Percentiles rank a stretch among this genome's conserved stretches.
Evolutionary conservation across 805 yeast species (phyloP).

Genomic region (Metschnikowia kofuensis): DNA sequence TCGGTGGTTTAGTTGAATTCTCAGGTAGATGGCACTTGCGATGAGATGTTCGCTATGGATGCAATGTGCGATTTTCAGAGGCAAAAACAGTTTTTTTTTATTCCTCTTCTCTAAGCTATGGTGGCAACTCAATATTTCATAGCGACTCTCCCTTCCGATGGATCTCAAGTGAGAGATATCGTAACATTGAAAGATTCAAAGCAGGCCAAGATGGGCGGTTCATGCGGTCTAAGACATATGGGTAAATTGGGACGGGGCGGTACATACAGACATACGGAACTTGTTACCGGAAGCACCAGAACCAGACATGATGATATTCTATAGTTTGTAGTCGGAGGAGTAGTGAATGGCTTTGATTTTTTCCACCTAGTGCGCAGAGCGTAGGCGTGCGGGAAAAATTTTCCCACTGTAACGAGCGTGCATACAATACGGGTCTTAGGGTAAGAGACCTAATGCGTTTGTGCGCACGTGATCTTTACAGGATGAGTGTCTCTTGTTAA

Average conservation of each 20-base stretch:
- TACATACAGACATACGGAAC: conserved; percentile 98
- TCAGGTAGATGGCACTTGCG: too few relatives aligned
- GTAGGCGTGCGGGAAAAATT: conserved; percentile 21
- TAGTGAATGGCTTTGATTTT: conserved; percentile 15
- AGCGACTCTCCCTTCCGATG: too few relatives aligned
- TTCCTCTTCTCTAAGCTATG: too few relatives aligned
- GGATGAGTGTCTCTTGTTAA: neutral
- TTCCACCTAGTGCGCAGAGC: conserved; percentile 17
- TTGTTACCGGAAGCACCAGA: conserved; percentile 99
- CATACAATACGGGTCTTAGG: conserved; percentile 11
- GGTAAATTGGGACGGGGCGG: conserved; percentile 5
- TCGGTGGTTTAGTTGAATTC: too few relatives aligned
- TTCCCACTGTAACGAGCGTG: conserved; percentile 11
- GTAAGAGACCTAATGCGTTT: conserved; percentile 11
- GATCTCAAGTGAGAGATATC: too few relatives aligned
- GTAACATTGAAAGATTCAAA: too few relatives aligned
- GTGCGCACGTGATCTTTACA: conserved; percentile 11
- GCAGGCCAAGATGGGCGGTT: neutral
- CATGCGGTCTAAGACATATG: neutral
- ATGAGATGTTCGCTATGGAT: too few relatives aligned
- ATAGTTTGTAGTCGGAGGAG: conserved; percentile 20
- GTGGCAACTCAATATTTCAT: too few relatives aligned
- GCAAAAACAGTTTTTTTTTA: too few relatives aligned
- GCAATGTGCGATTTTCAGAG: too few relatives aligned
- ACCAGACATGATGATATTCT: conserved; percentile 63